Evolutionary conservation across 257 asterid species (phyloP).

Genomic region (Solanum pennellii): DNA sequence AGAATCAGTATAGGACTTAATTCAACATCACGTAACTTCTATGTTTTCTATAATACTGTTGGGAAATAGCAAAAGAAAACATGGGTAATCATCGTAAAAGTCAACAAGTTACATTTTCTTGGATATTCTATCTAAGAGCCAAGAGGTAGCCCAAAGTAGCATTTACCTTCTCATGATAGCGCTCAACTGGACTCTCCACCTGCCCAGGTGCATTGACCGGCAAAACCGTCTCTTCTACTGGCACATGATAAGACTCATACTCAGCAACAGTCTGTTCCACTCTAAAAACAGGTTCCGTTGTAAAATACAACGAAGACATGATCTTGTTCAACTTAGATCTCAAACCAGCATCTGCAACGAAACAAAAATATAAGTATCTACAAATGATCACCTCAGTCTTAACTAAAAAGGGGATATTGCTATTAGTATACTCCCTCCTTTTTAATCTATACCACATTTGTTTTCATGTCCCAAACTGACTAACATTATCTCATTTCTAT

Average conservation of each 20-base stretch:
- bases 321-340: conserved; percentile 51
- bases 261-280: conserved; percentile 43
- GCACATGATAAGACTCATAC: conserved; percentile 46
- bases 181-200: conserved; percentile 12
- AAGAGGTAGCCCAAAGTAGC: not conserved
- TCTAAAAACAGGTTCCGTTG: conserved; percentile 32
- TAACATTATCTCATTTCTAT: not conserved
- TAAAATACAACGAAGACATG: conserved; percentile 61
- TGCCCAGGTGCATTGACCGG: conserved; percentile 9
- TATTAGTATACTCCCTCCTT: not conserved
- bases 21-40: not conserved
- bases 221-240: conserved; percentile 26
- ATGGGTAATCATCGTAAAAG: not conserved
- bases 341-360: conserved; percentile 39
- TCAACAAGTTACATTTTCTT: not conserved
- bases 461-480: not conserved
- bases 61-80: not conserved
- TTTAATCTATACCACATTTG: not conserved
- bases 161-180: not conserved
- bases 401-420: not conserved
- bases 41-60: not conserved
- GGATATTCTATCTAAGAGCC: not conserved
- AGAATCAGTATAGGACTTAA: not conserved
- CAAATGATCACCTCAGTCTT: not conserved
- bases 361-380: not conserved